These are phyloP conservation scores for apple (Malus domestica) DNA, from an alignment of 306 rosid genomes.

Conservation along the genomic window ASM211411v1 NC_041795.1:17575501-17576000, in stretches of 20 bases:
- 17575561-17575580: no score
- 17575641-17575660: no score
- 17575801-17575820: no score
- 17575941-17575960: not conserved
- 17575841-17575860: not conserved
- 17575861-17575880: not conserved
- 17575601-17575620: no score
- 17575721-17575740: not conserved
- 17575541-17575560: no score
- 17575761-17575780: not conserved
- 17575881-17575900: not conserved
- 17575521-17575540: no score
- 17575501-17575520: no score
- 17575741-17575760: not conserved
- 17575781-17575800: not conserved
- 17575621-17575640: no score
- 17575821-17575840: not conserved
- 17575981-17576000: not conserved
- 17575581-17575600: no score
- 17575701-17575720: not conserved
- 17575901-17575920: not conserved
- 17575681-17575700: not conserved
- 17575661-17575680: no score
- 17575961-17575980: not conserved
- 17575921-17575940: not conserved